Base-by-base conservation (phyloP, 441 rosid genomes). In the Breynia disticha region DNA sequence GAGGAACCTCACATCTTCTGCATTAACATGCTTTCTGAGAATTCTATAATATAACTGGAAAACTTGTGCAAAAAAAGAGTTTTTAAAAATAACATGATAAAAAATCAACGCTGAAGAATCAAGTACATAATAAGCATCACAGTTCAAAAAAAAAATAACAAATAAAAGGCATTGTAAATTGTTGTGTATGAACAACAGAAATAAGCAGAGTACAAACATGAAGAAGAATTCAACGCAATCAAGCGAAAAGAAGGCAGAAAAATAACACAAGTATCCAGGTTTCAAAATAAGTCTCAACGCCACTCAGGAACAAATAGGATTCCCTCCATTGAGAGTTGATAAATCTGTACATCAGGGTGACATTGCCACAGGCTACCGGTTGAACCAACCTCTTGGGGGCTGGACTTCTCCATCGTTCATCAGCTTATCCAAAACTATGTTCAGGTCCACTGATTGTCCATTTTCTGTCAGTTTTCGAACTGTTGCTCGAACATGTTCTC, bases 401-500 rank as follows among this genome's bases (percentile, higher is more conserved):
- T 76, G 95, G 55, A 77, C 69, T 48, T 82, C 87, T 32, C 82
- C 82, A 48, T 76, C 96, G 54, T 80, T 90, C 97, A 87, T 90
- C 63, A 90, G 77, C 81, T 84, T 90, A 71, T 90, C 97, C 65
- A 90, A 72, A 59, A 90, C 97, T 52, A 75, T 61, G 66, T 90
- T 90, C 62, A 90, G 76, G 67, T 90, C 96, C n/a, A 90, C 95
- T 3, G 83, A 51, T 74, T 87, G 91, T 15, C 96, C 96, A 16
- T 74, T 87, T 74, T 90, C 97, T 0, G 95, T 90, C 72, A 90
- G 67, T 61, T 73, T 78, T 58, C 81, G 61, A 44, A 90, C 96
- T 2, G 95, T 81, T 51, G 79, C 95, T 72, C 82, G 76, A 37
- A 90, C 95, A 56, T 77, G 97, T 41, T 90, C 97, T 54, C 91